Evolutionary conservation across 2,329 filamentous ascomycete genomes (phyloP).

Genomic region (Colletotrichum sp.): DNA sequence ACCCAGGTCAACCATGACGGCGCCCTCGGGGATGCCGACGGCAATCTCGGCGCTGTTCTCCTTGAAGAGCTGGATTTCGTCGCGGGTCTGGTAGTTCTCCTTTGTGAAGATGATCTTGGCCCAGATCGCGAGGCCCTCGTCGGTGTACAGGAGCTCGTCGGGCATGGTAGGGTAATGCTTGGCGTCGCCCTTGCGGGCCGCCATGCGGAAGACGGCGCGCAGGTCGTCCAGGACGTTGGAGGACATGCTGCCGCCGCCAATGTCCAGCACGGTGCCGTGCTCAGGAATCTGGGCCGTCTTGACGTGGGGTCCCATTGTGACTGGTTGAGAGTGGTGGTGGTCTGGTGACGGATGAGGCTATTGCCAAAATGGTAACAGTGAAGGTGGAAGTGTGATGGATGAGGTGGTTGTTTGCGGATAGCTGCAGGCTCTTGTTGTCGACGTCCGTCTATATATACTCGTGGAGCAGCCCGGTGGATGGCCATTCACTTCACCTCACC

Average conservation of each 20-base stretch:
- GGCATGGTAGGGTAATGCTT: slow-evolving; percentile 28
- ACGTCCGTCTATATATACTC: not conserved
- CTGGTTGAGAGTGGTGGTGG: not conserved
- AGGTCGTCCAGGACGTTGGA: slow-evolving; percentile 31
- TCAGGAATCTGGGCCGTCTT: slow-evolving; percentile 10
- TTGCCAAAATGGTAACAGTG: not conserved
- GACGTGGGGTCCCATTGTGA: not conserved
- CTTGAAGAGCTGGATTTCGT: slow-evolving; percentile 42
- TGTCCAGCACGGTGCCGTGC: slow-evolving; percentile 40
- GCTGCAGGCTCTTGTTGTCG: not conserved
- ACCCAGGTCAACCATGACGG: slow-evolving; percentile 44
- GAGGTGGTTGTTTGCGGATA: not conserved
- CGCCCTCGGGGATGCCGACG: slow-evolving; percentile 27
- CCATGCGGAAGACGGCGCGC: not conserved
- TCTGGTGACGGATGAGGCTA: not conserved
- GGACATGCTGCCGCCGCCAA: slow-evolving; percentile 40
- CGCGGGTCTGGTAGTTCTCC: slow-evolving; percentile 46
- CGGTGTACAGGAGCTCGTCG: slow-evolving; percentile 45
- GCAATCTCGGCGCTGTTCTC: slow-evolving; percentile 39
- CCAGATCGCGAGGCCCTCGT: slow-evolving; percentile 42
- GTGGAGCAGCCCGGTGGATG: not conserved
- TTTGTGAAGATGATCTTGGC: slow-evolving; percentile 43
- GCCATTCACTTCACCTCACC: not conserved
- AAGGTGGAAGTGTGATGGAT: not conserved
- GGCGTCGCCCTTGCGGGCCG: slow-evolving; percentile 23